A percentile compares a stretch with the other conserved stretches of the same genome.
Conservation (phyloP, 2,329 filamentous ascomycete species). For the Thelonectria blattea region DNA sequence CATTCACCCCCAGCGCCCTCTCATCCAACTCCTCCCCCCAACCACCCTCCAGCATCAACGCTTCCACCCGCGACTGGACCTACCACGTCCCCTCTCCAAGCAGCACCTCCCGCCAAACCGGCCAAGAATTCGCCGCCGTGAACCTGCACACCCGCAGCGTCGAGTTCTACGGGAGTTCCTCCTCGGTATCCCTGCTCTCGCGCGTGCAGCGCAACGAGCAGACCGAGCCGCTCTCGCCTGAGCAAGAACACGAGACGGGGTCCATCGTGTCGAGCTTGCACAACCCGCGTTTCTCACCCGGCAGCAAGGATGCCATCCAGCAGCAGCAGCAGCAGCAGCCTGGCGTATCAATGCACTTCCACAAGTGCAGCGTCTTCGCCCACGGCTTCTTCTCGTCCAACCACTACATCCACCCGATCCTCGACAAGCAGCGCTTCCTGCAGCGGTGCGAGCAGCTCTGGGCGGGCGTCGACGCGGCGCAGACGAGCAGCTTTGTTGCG, state of each 20-base stretch:
- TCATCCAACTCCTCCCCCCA: constrained; percentile 11
- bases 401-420: constrained; percentile 54
- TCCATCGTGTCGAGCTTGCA: constrained; percentile 53
- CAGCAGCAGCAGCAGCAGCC: constrained; percentile 2
- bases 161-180: constrained; percentile 55
- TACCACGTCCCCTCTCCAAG: constrained; percentile 11
- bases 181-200: constrained; percentile 51
- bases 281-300: constrained; percentile 51
- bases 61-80: constrained; percentile 8
- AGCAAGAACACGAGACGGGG: constrained; percentile 32
- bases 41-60: constrained; percentile 27
- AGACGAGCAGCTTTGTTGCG: constrained; percentile 48
- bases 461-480: constrained; percentile 8
- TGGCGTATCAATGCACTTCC: constrained; percentile 42
- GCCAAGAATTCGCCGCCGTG: constrained; percentile 50
- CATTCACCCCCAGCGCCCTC: background rate
- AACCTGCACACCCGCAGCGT: constrained; percentile 53
- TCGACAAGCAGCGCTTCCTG: constrained; percentile 53
- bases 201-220: constrained; percentile 44
- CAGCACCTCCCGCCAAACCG: constrained; percentile 22
- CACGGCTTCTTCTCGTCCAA: constrained; percentile 55
- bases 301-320: constrained; percentile 14
- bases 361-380: constrained; percentile 52
- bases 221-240: constrained; percentile 1
- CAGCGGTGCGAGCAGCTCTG: constrained; percentile 44